Percentiles rank a stretch among this genome's conserved stretches.
phyloP scores from a whole-genome alignment of 2,329 filamentous ascomycete species.

The Aspergillus ruber region DNA sequence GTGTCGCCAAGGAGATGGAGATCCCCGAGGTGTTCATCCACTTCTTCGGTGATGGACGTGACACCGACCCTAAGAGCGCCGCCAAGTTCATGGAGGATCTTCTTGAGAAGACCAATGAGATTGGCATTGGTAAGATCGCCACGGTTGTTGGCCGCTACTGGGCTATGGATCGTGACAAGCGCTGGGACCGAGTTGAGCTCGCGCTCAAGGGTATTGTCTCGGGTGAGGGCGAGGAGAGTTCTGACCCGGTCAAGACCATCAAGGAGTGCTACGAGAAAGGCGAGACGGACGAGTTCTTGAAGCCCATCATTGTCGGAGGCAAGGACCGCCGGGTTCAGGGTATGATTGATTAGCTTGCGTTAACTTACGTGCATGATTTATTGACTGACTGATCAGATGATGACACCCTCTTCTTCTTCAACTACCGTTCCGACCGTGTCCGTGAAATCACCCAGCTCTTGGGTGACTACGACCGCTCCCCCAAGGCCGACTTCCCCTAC shows the following conservation, averaged over 20 bases:
- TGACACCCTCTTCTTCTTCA: conserved; percentile 99
- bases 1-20: conserved; percentile 80
- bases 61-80: conserved; percentile 94
- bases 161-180: conserved; percentile 99
- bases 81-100: conserved; percentile 83
- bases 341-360: conserved; percentile 25
- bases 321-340: conserved; percentile 79
- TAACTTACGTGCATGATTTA: not conserved
- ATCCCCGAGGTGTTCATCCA: conserved; percentile 94
- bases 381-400: conserved; percentile 53
- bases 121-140: conserved; percentile 79
- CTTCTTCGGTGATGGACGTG: conserved; percentile 97
- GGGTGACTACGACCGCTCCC: conserved; percentile 85
- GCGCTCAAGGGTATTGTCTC: conserved; percentile 79
- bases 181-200: conserved; percentile 91
- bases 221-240: conserved; percentile 79
- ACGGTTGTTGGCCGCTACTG: conserved; percentile 95
- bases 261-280: conserved; percentile 79
- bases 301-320: conserved; percentile 91
- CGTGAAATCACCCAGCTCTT: conserved; percentile 93
- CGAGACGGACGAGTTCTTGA: conserved; percentile 96
- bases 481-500: conserved; percentile 84
- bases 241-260: conserved; percentile 79
- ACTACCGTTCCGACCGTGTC: conserved; percentile 97
- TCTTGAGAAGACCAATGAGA: conserved; percentile 70